Evolutionary conservation across 2,329 filamentous ascomycete genomes (phyloP), one percentile per base, ranked within the genome.

Genomic region (Tympanopsis confertula): DNA sequence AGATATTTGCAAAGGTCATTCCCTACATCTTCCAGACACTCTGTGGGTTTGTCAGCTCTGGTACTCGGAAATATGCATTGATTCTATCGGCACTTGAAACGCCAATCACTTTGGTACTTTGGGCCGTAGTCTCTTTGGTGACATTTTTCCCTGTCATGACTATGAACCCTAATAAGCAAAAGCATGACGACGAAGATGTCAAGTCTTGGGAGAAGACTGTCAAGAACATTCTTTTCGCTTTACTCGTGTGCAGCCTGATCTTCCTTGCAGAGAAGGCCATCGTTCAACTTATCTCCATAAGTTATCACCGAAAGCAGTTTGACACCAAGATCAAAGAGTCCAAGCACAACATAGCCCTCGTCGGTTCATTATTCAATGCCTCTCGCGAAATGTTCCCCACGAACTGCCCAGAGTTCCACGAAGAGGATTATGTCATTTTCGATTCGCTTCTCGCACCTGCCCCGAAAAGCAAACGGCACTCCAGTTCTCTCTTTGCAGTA

Each of bases 291-390:
- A 78, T 81, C 51, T 77, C 71, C 30, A 78, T 81, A 59, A 77
- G 73, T 56, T 81, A 81, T 49, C 76, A 81, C 52, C 69, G 74
- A 39, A 79, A 78, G 56, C 75, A 79, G 44, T 80, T 80, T 51
- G 71, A 77, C 42, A 47, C 65, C 13, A 33, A 33, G 30, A 33
- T 33, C 30, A 33, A 18, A 18, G 15, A 17, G 30, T 68, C 63
- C 5, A 70, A 70, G 51, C 61, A 56, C 40, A 65, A 65, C 41
- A 55, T 69, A 38, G 61, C 58, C 43, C 58, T 69, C 4, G 52
- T 70, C 10, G 58, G 62, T 19, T 46, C 66, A 30, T 57, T 70
- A 4, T 69, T 69, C 49, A 66, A 69, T 41, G 65, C 66, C 18
- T 69, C 66, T 18, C 7, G 30, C 10, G 17, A 10, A 7, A 33